Evolutionary conservation across 2,329 filamentous ascomycete species (phyloP), one percentile per base, ranked within the genome.

Genomic region (Hymenoscyphus scutula): DNA sequence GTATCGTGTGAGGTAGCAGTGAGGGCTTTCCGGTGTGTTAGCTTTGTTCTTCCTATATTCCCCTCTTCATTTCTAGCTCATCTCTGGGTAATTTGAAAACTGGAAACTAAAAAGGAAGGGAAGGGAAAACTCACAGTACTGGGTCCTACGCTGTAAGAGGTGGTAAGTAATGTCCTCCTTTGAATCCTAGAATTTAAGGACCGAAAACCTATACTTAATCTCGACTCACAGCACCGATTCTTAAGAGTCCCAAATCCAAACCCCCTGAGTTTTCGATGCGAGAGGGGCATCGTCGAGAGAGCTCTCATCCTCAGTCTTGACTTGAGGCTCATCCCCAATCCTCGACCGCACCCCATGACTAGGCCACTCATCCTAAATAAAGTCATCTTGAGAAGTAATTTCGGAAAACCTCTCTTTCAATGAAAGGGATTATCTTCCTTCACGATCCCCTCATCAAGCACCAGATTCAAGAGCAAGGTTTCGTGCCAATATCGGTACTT

Each of bases 1-100:
- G 88, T 60, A 93, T 85, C 0, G 90, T 93, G 61, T 87, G 79
- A 5, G 81, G 77, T 56, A 90, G 82, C 7, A 93, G 78, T 0
- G 87, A 80, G 3, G 89, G 89, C 87, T 91, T 64, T 29, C 1
- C 27, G 34, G 38, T 29, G 15, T 13, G 45, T 68, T 55, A 65
- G 64, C 51, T 41, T 53, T 37, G 17, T 13, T 37, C 34, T 37
- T 13, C 27, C 6, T 6, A 29, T 29, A 29, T 3, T 17, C 2
- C n/a, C n/a, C n/a, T n/a, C n/a, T n/a, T n/a, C n/a, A n/a, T n/a
- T 17, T 17, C 13, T 17, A 11, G 13, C 13, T 37, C 34, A 29
- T 37, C 34, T 4, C 34, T 13, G 13, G 25, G 27, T 58, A 34
- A 58, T 51, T 32, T 45, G 41, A 58, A 34, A 34, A 56, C 10